Percentiles rank a stretch among this genome's conserved stretches.
Conservation (phyloP, 176 grass and related monocot genomes). For the Carex pumila region DNA sequence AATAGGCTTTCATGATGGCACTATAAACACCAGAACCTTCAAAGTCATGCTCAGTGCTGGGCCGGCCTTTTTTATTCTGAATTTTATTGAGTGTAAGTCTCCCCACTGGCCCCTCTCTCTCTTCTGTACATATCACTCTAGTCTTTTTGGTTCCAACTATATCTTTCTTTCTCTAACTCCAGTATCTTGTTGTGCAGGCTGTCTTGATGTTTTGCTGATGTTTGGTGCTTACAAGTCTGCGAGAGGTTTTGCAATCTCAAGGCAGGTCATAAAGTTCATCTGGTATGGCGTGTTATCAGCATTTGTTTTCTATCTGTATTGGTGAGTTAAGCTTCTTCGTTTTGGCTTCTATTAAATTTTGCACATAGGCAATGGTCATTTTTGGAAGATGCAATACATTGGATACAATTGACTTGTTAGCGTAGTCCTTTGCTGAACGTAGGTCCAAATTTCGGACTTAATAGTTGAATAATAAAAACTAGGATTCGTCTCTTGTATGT, state of each 20-base stretch:
- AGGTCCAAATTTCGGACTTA: not conserved
- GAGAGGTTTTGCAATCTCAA: conserved; percentile 86
- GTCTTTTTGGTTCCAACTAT: conserved; percentile 11
- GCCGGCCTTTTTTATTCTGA: conserved; percentile 82
- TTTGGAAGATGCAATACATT: not conserved
- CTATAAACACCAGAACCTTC: conserved; percentile 60
- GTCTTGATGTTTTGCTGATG: conserved; percentile 87
- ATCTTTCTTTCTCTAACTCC: not conserved
- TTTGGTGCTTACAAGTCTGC: conserved; percentile 87
- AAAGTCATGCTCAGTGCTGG: conserved; percentile 88
- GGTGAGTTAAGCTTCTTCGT: conserved; percentile 45
- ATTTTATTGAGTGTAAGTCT: conserved; percentile 76
- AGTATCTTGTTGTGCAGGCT: conserved; percentile 48
- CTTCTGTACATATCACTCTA: conserved; percentile 10
- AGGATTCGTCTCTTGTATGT: not conserved
- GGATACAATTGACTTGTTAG: not conserved
- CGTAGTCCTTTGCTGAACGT: conserved; percentile 19
- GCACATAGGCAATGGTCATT: not conserved
- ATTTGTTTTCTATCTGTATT: conserved; percentile 83
- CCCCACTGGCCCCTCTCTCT: not conserved
- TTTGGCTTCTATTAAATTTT: conserved; percentile 13
- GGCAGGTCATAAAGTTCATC: conserved; percentile 68
- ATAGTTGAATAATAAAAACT: not conserved
- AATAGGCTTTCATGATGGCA: conserved; percentile 67
- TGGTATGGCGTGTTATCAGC: conserved; percentile 65